Evolutionary conservation across 2,329 filamentous ascomycete species (phyloP).

Genomic region (Fusarium brevicatenulatum): DNA sequence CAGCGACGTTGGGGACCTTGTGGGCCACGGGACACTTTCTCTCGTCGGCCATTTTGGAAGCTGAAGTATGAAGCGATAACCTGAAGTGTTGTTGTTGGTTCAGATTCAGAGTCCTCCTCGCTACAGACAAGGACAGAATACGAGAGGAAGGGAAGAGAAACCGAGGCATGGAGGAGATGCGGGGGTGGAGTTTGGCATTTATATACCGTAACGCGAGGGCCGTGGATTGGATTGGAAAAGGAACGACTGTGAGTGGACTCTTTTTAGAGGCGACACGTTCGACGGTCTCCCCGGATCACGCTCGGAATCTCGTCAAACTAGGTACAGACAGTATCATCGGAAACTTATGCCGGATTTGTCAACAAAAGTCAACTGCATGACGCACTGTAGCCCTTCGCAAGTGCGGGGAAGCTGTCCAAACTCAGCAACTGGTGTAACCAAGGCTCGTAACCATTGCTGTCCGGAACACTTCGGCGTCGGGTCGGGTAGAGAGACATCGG

Average conservation of each 20-base stretch:
- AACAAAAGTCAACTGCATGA: conserved; percentile 13
- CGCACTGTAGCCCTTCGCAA: conserved; percentile 27
- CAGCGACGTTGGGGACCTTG: conserved; percentile 26
- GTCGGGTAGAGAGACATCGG: background rate
- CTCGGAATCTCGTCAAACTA: conserved; percentile 29
- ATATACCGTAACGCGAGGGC: conserved; percentile 12
- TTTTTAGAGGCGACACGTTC: conserved; percentile 6
- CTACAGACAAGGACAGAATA: conserved; percentile 13
- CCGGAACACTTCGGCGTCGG: conserved; percentile 8
- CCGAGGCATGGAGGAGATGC: conserved; percentile 30
- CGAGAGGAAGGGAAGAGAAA: conserved; percentile 21
- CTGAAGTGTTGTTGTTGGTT: background rate
- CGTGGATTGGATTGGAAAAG: conserved; percentile 28
- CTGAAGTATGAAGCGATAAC: conserved; percentile 3
- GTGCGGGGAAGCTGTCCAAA: conserved; percentile 35
- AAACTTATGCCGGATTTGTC: conserved; percentile 31
- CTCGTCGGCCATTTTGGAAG: conserved; percentile 24
- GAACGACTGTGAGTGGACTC: conserved; percentile 12
- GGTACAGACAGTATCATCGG: conserved; percentile 6
- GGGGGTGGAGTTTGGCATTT: conserved; percentile 33
- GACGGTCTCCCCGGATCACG: conserved; percentile 11
- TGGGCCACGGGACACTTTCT: conserved; percentile 32
- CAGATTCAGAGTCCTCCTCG: conserved; percentile 20
- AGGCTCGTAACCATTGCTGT: background rate
- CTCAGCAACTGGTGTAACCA: conserved; percentile 9